Base-by-base conservation (phyloP, 73 alveolate genomes). In the Stentor roeselii region DNA sequence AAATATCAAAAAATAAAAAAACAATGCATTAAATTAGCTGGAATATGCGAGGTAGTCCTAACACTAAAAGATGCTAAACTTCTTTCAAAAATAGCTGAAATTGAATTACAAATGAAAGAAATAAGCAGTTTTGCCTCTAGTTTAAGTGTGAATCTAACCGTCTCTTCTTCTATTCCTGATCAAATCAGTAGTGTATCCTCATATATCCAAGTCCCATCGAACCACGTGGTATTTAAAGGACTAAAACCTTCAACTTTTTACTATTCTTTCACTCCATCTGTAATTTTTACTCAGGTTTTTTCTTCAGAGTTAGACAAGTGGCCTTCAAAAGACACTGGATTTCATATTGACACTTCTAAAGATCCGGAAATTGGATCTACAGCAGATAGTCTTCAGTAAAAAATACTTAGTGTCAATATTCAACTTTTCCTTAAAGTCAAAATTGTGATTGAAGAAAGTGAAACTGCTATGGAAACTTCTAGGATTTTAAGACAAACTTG, bases 291-390 rank as follows among this genome's bases (percentile, higher is more conserved):
- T 21, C 27, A 21, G 82, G 27, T 67, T 30, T 67, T 67, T 67
- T 0, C 41, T 21, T 67, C 80, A 1, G 15, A 67, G 11, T 21
- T 34, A 1, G 21, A 36, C 34, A 32, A 34, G 21, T 50, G 67
- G 67, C 6, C 6, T 27, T 67, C n/a, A 67, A 15, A 67, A 67
- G n/a, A n/a, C 32, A 67, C 82, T 32, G 82, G 82, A 21, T 67
- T 27, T 2, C 82, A 67, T 67, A 0, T 67, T 32, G 42, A 21
- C 15, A 21, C 32, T 0, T 67, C 11, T 32, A 50, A 35, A 32
- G 11, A 15, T 2, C 38, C 42, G 15, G 15, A 15, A 15, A 1
- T 1, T 27, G 82, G 82, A 67, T 15, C 37, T 2, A 21, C n/a
- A 31, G n/a, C 0, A 21, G 31, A 67, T 27, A 67, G 60, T 1